Conservation (phyloP, 768 basidiomycete genomes). For the Phanerochaete carnosa region DNA sequence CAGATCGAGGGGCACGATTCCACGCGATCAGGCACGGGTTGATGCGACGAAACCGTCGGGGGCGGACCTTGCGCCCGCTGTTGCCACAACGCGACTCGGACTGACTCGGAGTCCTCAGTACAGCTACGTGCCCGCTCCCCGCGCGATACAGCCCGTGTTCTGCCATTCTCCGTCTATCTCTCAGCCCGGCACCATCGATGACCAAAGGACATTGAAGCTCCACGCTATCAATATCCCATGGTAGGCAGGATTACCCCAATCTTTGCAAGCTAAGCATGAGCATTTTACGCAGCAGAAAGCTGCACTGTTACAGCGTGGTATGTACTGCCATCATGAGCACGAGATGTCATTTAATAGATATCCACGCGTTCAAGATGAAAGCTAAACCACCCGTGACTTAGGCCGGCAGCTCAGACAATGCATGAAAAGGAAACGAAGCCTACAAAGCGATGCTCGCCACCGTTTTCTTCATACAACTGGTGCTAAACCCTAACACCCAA, state of each 20-base stretch:
- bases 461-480: neutral
- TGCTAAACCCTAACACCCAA: neutral
- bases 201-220: too few species aligned
- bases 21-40: conserved; percentile 1
- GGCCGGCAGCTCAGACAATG: neutral
- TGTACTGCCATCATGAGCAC: neutral
- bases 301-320: neutral
- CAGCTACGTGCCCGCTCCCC: too few species aligned
- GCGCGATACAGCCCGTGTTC: too few species aligned
- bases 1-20: too few species aligned
- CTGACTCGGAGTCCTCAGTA: too few species aligned
- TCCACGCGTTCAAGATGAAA: neutral
- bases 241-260: too few species aligned
- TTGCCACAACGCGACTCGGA: neutral
- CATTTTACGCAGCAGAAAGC: neutral
- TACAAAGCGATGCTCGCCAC: neutral
- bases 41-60: neutral
- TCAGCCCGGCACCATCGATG: too few species aligned
- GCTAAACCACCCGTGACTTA: neutral
- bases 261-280: too few species aligned
- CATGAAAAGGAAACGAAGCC: neutral
- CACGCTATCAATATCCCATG: too few species aligned
- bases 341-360: neutral
- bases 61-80: neutral
- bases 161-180: too few species aligned